Evolutionary conservation across 2,329 filamentous ascomycete genomes (phyloP).

Genomic region (Penicillium sp.): DNA sequence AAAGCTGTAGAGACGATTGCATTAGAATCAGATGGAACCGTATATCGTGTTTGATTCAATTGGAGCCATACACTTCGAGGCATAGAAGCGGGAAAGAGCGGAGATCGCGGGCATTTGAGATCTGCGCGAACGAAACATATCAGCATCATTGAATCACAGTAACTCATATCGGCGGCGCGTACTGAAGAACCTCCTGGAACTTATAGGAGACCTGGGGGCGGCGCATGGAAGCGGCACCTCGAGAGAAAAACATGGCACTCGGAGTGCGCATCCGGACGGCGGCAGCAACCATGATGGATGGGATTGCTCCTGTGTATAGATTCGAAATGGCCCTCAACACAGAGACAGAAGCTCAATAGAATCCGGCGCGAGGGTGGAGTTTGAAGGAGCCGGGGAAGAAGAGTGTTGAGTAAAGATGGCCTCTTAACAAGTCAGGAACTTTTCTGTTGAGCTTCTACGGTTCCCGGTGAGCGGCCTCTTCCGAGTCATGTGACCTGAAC

Average conservation of each 20-base stretch:
- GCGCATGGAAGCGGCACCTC: slow-evolving; percentile 45
- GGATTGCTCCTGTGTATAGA: slow-evolving; percentile 26
- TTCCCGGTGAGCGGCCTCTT: slow-evolving; percentile 39
- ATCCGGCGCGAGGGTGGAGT: slow-evolving; percentile 19
- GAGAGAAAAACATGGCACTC: slow-evolving; percentile 44
- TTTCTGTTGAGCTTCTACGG: slow-evolving; percentile 42
- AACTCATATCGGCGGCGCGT: slow-evolving; percentile 17
- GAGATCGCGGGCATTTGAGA: slow-evolving; percentile 53
- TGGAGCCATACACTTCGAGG: slow-evolving; percentile 60
- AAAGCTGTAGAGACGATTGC: slow-evolving; percentile 62
- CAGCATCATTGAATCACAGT: slow-evolving; percentile 15
- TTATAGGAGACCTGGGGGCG: slow-evolving; percentile 45
- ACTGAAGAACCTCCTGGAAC: slow-evolving; percentile 45
- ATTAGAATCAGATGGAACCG: slow-evolving; percentile 11
- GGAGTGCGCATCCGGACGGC: slow-evolving; percentile 47
- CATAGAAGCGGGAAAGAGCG: slow-evolving; percentile 65
- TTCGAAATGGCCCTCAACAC: slow-evolving; percentile 23
- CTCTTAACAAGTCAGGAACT: slow-evolving; percentile 31
- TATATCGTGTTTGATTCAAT: slow-evolving; percentile 10
- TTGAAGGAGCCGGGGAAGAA: slow-evolving; percentile 23
- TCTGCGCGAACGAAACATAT: slow-evolving; percentile 26
- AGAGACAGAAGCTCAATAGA: slow-evolving; percentile 17
- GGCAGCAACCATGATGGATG: slow-evolving; percentile 55
- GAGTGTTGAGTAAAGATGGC: slow-evolving; percentile 30
- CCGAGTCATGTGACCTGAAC: slow-evolving; percentile 26